Evolutionary conservation across 2,329 filamentous ascomycete species (phyloP).

Genomic region (Xylariaceae sp.): DNA sequence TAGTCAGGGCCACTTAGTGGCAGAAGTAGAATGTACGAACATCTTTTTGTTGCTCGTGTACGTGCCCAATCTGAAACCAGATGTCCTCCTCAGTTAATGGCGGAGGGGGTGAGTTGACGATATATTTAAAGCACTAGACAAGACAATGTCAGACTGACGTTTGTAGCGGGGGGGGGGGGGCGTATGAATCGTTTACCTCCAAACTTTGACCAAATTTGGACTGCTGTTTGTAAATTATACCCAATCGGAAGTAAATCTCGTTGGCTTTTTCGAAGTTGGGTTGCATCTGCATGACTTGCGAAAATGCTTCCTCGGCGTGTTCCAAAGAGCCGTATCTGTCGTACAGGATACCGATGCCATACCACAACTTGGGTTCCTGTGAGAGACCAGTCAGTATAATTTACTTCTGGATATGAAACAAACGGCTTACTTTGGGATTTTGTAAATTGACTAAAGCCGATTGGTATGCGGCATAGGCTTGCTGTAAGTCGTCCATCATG

Average conservation of each 20-base stretch:
- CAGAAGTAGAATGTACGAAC: slow-evolving; percentile 49
- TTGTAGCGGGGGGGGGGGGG: not conserved
- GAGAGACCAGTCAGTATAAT: slow-evolving; percentile 11
- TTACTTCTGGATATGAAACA: not conserved
- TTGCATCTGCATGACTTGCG: slow-evolving; percentile 98
- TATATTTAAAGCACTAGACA: slow-evolving; percentile 91
- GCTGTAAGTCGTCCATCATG: slow-evolving; percentile 97
- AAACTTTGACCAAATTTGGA: slow-evolving; percentile 89
- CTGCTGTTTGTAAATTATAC: slow-evolving; percentile 99
- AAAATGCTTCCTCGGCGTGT: slow-evolving; percentile 96
- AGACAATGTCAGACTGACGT: slow-evolving; percentile 20
- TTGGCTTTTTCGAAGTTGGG: slow-evolving; percentile 98
- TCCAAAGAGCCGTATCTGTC: slow-evolving; percentile 95
- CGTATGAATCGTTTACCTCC: slow-evolving; percentile 71
- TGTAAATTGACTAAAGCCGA: slow-evolving; percentile 88
- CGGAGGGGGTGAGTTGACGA: slow-evolving; percentile 85
- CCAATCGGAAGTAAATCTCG: slow-evolving; percentile 96
- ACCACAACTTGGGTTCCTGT: slow-evolving; percentile 96
- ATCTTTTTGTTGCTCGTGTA: slow-evolving; percentile 98
- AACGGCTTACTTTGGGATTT: slow-evolving; percentile 73
- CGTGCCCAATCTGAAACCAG: slow-evolving; percentile 99
- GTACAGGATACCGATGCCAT: slow-evolving; percentile 96
- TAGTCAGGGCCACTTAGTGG: slow-evolving; percentile 11
- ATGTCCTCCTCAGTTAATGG: slow-evolving; percentile 97
- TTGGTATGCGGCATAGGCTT: slow-evolving; percentile 95